Base-by-base conservation (phyloP, 192 early-diverging fungal species). In the Coemansia sp. region DNA sequence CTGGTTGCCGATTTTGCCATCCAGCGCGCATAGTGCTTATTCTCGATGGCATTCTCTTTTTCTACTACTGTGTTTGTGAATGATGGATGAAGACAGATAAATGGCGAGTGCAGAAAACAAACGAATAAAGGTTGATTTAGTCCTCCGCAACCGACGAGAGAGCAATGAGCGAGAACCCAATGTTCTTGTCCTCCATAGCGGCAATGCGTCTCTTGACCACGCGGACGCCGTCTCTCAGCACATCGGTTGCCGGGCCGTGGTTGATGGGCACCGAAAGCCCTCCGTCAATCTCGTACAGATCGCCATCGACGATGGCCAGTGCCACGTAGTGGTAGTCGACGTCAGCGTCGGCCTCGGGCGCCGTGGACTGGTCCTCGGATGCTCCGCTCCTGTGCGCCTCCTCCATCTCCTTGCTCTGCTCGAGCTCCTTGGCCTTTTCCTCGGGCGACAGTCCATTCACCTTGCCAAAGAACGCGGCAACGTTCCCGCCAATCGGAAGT, bases 201-300 rank as follows among this genome's bases (percentile, higher is more conserved):
- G 40, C 10, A 21, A 82, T 77, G 21, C 71, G 74, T 52, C 68
- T 37, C 58, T 49, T 60, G 62, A 76, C 73, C 0, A 57, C 68
- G 0, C 62, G 51, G 10, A 73, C 74, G 13, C 54, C 68, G 43
- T 75, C 73, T 70, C 69, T 57, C 13, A 94, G 74, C 39, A 93
- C 73, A 63, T 91, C 78, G 3, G 75, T 72, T 18, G 82, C 80
- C 36, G 76, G 71, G 2, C 95, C 95, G 67, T 94, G 94, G 76
- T 93, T 88, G 62, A 98, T 89, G 22, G 97, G 97, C 36, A 85
- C 89, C 5, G 80, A 76, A 52, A 90, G 91, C 41, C 88, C 82
- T 40, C 94, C 96, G 72, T 99, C 97, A 58, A 98, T 77, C 73
- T 99, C 95, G 64, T 91, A 95, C 8, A 99, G 43, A 6, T 86